Conservation (phyloP, 441 rosid genomes). For the Gossypium trilobum region DNA sequence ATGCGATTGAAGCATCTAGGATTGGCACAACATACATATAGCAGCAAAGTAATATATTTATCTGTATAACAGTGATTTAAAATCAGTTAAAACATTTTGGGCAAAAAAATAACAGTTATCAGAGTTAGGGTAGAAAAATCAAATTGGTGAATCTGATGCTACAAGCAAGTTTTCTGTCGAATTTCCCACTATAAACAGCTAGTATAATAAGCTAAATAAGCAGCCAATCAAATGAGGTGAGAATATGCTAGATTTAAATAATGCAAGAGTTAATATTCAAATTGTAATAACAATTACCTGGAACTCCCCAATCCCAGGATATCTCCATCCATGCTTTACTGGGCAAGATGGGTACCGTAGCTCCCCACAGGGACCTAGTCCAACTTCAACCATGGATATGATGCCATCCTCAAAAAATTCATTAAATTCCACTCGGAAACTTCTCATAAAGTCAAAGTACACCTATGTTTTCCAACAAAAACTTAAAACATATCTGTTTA, state of each 20-base stretch:
- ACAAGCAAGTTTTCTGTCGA: not conserved
- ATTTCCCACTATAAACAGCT: not conserved
- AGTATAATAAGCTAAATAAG: not conserved
- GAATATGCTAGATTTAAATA: not conserved
- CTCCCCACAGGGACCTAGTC: slow-evolving; percentile 96
- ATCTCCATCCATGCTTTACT: slow-evolving; percentile 98
- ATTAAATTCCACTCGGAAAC: slow-evolving; percentile 80
- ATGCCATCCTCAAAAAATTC: slow-evolving; percentile 61
- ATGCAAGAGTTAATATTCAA: not conserved
- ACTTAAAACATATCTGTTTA: not conserved
- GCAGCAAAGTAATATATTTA: not conserved
- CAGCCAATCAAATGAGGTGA: not conserved
- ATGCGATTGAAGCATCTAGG: not conserved
- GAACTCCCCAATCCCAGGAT: slow-evolving; percentile 96
- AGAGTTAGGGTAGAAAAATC: not conserved
- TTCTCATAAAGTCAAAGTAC: slow-evolving; percentile 96
- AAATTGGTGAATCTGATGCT: not conserved
- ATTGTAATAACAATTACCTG: slow-evolving; percentile 47
- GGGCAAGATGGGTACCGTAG: slow-evolving; percentile 89
- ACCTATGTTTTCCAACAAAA: slow-evolving; percentile 48
- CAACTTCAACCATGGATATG: slow-evolving; percentile 79
- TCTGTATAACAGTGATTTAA: not conserved
- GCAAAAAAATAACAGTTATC: too few relatives aligned
- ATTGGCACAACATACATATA: not conserved
- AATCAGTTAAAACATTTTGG: not conserved